Evolutionary conservation across 176 grass and related monocot species (phyloP), one percentile per base, ranked within the genome.

Genomic region (Themeda triandra): DNA sequence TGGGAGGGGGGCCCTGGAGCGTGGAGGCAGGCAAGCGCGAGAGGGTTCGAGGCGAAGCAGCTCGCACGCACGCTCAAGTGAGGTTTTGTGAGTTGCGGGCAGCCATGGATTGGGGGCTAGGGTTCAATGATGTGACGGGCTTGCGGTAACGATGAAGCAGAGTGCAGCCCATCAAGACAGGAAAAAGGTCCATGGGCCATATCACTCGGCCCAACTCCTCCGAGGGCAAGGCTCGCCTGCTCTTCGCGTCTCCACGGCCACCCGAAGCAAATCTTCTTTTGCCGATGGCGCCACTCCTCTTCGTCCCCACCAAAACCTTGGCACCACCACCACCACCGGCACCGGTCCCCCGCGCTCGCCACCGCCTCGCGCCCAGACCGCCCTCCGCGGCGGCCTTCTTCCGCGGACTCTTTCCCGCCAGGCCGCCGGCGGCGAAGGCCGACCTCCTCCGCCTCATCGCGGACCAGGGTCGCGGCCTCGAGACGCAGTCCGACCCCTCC

Each of bases 401-500:
- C 58, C 82, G 84, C 13, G 56, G 80, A 3, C 37, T 90, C 21
- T 88, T 92, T 68, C 86, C 90, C 7, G 45, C 84, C 24, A 86
- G 81, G 19, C 71, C 90, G 49, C 85, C 73, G 4, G 59, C 69
- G 25, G 88, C 91, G 49, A 99, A 99, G 85, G 90, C 78, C 17
- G 78, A 94, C 4, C 89, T 92, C 53, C 93, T 99, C 73, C 69
- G 82, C 71, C 88, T 94, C 85, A 90, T 99, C 81, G 69, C 89
- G 10, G 93, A 99, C 80, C 89, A 96, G 83, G 83, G 86, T 65
- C 86, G 96, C 4, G 91, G 96, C 78, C 81, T 99, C 51, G 82
- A 76, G 41, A 96, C 96, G 24, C 88, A 96, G 66, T 91, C 78
- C 41, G 75, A 96, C 49, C 86, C 91, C 37, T 62, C 86, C 56